phyloP scores from a whole-genome alignment of 2,329 filamentous ascomycete genomes.

The Balansia obtecta region DNA sequence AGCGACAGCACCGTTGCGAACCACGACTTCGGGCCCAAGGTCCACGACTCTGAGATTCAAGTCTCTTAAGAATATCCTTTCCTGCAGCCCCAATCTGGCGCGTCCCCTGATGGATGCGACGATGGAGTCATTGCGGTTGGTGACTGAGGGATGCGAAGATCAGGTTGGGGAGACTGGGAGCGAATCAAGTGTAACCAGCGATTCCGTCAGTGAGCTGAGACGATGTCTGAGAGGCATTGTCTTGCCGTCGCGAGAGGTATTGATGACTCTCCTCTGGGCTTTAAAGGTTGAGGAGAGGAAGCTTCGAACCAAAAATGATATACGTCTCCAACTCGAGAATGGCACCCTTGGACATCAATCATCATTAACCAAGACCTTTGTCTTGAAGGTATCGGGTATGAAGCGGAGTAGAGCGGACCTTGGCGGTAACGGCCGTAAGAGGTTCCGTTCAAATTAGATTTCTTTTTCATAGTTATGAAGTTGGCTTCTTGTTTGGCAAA shows the following conservation, averaged over 20 bases:
- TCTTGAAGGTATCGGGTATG: constrained; percentile 12
- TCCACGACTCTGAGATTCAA: constrained; percentile 48
- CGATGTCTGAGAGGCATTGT: constrained; percentile 23
- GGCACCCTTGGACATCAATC: constrained; percentile 13
- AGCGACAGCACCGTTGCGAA: constrained; percentile 39
- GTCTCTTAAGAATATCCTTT: constrained; percentile 52
- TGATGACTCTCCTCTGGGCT: constrained; percentile 36
- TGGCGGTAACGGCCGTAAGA: constrained; percentile 8
- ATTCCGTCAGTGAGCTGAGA: constrained; percentile 21
- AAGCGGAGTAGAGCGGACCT: constrained; percentile 11
- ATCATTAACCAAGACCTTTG: constrained; percentile 10
- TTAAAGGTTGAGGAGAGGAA: constrained; percentile 30
- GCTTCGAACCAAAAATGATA: constrained; percentile 14
- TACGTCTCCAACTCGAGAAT: constrained; percentile 14
- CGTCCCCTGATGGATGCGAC: constrained; percentile 63
- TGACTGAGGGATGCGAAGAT: constrained; percentile 43
- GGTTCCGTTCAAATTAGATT: constrained; percentile 12
- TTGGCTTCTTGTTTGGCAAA: constrained; percentile 6
- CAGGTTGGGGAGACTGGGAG: constrained; percentile 26
- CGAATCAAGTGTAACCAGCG: constrained; percentile 25
- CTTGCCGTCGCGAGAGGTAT: constrained; percentile 34
- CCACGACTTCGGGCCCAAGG: constrained; percentile 37
- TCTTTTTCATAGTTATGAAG: constrained; percentile 7
- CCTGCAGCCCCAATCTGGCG: constrained; percentile 63
- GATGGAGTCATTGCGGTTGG: constrained; percentile 61